Conservation (phyloP, 768 basidiomycete genomes). For the Amanita rubescens region DNA sequence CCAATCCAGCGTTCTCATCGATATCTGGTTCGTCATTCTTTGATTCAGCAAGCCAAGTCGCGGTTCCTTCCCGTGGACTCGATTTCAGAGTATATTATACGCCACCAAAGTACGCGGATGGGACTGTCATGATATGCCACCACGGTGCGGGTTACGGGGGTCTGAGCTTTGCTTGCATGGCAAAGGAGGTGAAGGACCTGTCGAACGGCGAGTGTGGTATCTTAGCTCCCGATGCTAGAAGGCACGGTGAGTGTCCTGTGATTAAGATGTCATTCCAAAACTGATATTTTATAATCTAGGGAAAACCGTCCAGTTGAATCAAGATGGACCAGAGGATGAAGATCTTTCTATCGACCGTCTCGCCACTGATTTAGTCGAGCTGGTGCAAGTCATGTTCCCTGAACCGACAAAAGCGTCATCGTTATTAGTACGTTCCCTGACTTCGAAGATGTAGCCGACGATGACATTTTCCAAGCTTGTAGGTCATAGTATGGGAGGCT, state of each 20-base stretch:
- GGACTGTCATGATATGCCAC: constrained; percentile 82
- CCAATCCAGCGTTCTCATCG: constrained; percentile 63
- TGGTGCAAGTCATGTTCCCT: constrained; percentile 66
- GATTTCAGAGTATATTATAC: constrained; percentile 83
- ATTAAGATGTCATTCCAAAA: background rate
- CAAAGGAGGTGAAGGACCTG: constrained; percentile 62
- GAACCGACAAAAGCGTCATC: constrained; percentile 57
- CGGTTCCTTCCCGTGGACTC: constrained; percentile 51
- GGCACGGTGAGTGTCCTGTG: constrained; percentile 61
- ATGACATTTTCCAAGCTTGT: constrained; percentile 46
- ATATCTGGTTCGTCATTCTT: constrained; percentile 78
- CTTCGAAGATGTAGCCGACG: background rate
- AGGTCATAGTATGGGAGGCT: constrained; percentile 97
- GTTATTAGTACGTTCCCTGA: constrained; percentile 49
- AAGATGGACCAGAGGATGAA: constrained; percentile 23
- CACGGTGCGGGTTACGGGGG: constrained; percentile 94
- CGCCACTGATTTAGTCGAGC: constrained; percentile 62
- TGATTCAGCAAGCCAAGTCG: constrained; percentile 69
- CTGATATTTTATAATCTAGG: background rate
- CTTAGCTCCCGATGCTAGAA: constrained; percentile 72
- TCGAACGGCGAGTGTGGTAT: constrained; percentile 73
- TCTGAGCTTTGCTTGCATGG: constrained; percentile 83
- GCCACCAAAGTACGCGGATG: constrained; percentile 45
- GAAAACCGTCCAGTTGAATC: constrained; percentile 1
- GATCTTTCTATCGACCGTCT: constrained; percentile 72